Evolutionary conservation across 371 early-diverging fungal genomes (phyloP), one percentile per base, ranked within the genome.

Genomic region (Rhizopus sp.): DNA sequence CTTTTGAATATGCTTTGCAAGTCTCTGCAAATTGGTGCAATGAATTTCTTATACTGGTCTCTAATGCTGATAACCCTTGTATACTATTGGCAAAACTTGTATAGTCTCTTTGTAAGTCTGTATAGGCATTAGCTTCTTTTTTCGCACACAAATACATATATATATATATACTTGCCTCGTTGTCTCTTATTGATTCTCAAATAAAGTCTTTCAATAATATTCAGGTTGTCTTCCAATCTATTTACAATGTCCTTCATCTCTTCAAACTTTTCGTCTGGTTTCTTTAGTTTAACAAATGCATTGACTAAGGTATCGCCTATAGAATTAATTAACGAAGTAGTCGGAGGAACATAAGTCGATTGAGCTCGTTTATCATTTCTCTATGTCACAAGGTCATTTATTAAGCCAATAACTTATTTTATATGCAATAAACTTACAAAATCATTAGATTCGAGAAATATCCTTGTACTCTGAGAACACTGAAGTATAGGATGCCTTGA

Each of bases 221-320:
- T 77, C 51, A 98, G 61, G 68, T 94, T 91, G 41, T 94, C 92
- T 60, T 93, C 92, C 52, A 96, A 77, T 61, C 89, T 89, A 15
- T 85, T 87, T 2, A 95, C 70, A n/a, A 69, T 76, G 15, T 93
- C 93, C 42, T 86, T 79, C 80, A 94, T 90, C 46, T 87, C 81
- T 12, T 88, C 72, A 69, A 96, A 97, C 57, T 84, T 80, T 57
- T 92, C 90, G 49, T 97, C 96, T 2, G 90, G 93, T 53, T 90
- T 89, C 68, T 88, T 91, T 56, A 95, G 80, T 81, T 92, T 96
- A 42, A 89, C 76, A 71, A 95, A 94, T 7, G 94, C 92, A 70
- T 95, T 97, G 30, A 96, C 59, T 23, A 97, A 65, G 6, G 84
- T 88, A 70, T 97, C 97, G 38, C 74, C 64, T 17, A 77, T 61